Base-by-base conservation (phyloP, 352 stramenopile species). In the Globisporangium nagaii region DNA sequence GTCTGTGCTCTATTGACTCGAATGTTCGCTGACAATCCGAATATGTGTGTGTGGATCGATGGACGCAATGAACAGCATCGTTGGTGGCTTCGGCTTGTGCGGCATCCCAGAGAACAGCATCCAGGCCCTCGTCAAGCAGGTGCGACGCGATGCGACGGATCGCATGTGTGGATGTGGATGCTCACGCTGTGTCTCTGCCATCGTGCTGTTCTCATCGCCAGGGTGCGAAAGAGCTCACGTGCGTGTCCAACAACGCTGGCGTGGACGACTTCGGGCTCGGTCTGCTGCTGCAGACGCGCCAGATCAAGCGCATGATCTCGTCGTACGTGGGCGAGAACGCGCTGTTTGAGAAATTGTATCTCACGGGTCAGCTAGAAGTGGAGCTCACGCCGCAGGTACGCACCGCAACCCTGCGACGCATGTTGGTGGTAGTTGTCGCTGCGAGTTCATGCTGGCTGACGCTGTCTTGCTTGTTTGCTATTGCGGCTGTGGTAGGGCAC, bases 271-370 rank as follows among this genome's bases (percentile, higher is more conserved):
- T 96, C 71, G 95, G 93, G 9, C 71, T 98, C 27, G 95, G 96
- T 20, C 69, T 95, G 50, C 66, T 99, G 22, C 74, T 98, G 17
- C 88, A 98, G 69, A 90, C 87, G 6, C 79, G 86, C 19, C 96
- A 90, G 79, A 96, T 99, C 36, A 98, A 98, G 66, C 77, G 90
- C 40, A 97, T 99, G 87, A 98, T 98, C 44, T 96, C 85, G 48
- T 96, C 78, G 13, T 98, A 99, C 68, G 95, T 99, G 3, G 96
- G 95, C 24, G 95, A 99, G 68, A 99, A 98, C 63, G 96, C 97
- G 45, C 59, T 96, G 9, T 98, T 97, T 56, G 90, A 97, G 62
- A 86, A 92, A 44, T 73, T 96, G 17, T 97, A 97, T 63, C 80
- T 98, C 27, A 96, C 77, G 31, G 93, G 91, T 12, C 50, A 93